Evolutionary conservation across 1,139 yeast genomes (phyloP), one percentile per base, ranked within the genome.

Genomic region (Meyerozyma guilliermondii): DNA sequence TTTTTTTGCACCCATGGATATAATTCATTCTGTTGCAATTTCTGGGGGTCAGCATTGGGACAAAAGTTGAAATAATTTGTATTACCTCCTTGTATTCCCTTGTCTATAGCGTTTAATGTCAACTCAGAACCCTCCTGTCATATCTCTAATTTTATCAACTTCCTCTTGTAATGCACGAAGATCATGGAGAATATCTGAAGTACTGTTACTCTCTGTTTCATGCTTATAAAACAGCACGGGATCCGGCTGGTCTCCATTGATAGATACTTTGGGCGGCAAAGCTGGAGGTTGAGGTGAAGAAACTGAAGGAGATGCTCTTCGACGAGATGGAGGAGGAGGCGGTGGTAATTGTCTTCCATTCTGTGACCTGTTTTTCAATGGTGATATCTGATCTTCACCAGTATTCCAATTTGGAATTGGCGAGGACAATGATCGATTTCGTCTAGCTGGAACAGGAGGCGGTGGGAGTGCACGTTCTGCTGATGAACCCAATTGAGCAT

Each of bases 101-200:
- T n/a, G n/a, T n/a, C n/a, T n/a, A n/a, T n/a, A n/a, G n/a, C n/a
- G n/a, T n/a, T n/a, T n/a, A n/a, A n/a, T n/a, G n/a, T n/a, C n/a
- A n/a, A n/a, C 27, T 23, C 9, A 71, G 50, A 71, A 72, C 5
- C 77, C 78, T n/a, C 77, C 77, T 7, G 77, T 71, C 73, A 73
- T 65, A 45, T 62, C 65, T 50, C 76, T 56, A 34, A 74, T 74
- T 46, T 71, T 69, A 53, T 82, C 83, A 16, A 82, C 85, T 54
- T 82, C 87, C 35, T 73, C 81, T 51, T 81, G 85, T 41, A 82
- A 62, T 16, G 81, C 81, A 54, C 76, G 76, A 46, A 81, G 65
- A 55, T 81, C 83, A 43, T 81, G 81, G 49, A 81, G 59, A 20
- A 81, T 78, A 46, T 79, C 74, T 4, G 74, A 65, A 2, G 79